Percentiles rank a stretch among this genome's conserved stretches.
phyloP scores from a whole-genome alignment of 2,329 filamentous ascomycete genomes.

The Phoma sp. region DNA sequence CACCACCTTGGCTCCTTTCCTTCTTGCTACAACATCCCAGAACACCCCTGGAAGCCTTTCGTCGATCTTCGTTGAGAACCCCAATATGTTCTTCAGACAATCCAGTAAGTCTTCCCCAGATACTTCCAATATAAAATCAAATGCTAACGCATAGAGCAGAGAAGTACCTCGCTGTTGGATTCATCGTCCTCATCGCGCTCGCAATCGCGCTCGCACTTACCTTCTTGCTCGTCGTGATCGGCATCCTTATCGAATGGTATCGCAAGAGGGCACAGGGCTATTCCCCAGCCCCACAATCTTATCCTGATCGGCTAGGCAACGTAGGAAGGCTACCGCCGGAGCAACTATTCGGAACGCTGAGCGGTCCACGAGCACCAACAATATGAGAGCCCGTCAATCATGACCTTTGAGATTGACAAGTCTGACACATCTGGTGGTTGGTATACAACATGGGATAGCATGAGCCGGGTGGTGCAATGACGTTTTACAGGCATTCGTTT shows the following conservation, averaged over 20 bases:
- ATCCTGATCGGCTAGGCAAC: constrained; percentile 54
- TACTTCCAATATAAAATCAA: neutral
- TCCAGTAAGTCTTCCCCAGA: constrained; percentile 58
- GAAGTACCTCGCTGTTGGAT: constrained; percentile 71
- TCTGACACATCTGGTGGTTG: neutral
- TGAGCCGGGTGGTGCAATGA: too few species aligned
- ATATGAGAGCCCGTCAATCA: constrained; percentile 23
- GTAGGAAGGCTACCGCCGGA: constrained; percentile 59
- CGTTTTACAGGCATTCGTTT: too few species aligned
- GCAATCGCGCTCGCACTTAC: constrained; percentile 79
- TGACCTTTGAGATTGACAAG: neutral
- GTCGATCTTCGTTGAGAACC: constrained; percentile 80
- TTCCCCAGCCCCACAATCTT: constrained; percentile 71
- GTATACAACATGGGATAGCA: too few species aligned
- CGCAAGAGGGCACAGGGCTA: constrained; percentile 82
- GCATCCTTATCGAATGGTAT: constrained; percentile 75
- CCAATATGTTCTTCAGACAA: constrained; percentile 72
- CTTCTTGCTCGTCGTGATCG: constrained; percentile 76
- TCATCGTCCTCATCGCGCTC: constrained; percentile 80
- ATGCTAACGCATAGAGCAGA: constrained; percentile 40
- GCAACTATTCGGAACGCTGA: constrained; percentile 46
- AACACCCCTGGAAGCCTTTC: constrained; percentile 75
- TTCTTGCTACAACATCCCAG: constrained; percentile 72
- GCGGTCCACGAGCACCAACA: constrained; percentile 40
- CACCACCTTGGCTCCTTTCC: constrained; percentile 75